phyloP scores from a whole-genome alignment of 75 land plant genomes.

The Pseudotsuga menziesii region DNA sequence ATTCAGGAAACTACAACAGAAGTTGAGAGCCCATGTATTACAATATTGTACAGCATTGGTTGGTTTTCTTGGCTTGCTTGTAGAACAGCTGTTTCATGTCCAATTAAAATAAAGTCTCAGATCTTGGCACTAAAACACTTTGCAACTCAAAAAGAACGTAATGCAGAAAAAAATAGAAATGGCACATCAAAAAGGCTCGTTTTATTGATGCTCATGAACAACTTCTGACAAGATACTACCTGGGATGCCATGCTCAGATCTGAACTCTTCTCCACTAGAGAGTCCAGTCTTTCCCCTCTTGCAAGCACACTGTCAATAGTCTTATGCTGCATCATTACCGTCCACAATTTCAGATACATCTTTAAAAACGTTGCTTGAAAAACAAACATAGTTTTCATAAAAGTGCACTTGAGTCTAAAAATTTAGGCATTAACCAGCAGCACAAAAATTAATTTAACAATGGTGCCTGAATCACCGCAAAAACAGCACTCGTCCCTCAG shows the following conservation, averaged over 20 bases:
- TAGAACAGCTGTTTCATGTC: constrained; percentile 74
- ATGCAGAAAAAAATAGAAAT: not conserved
- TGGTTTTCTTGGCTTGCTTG: constrained; percentile 97
- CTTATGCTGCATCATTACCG: constrained; percentile 64
- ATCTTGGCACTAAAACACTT: not conserved
- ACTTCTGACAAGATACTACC: constrained; percentile 28
- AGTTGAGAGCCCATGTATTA: constrained; percentile 13
- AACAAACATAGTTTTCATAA: too few species aligned
- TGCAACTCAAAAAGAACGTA: not conserved
- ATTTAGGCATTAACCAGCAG: too few species aligned
- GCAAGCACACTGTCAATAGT: constrained; percentile 93
- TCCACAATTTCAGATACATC: not conserved
- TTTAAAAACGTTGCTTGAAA: not conserved
- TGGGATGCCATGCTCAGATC: constrained; percentile 92
- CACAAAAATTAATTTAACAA: too few species aligned
- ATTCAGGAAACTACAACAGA: not conserved
- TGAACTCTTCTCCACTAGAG: constrained; percentile 88
- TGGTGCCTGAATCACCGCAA: too few species aligned
- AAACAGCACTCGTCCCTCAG: too few species aligned
- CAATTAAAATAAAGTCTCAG: constrained; percentile 6
- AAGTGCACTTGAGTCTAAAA: too few species aligned
- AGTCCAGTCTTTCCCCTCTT: constrained; percentile 86
- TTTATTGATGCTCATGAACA: not conserved
- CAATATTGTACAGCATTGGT: constrained; percentile 82
- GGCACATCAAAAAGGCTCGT: not conserved